Percentiles rank a stretch among this genome's conserved stretches.
Conservation (phyloP, 176 grass and related monocot species). For the Aegilops speltoides region DNA sequence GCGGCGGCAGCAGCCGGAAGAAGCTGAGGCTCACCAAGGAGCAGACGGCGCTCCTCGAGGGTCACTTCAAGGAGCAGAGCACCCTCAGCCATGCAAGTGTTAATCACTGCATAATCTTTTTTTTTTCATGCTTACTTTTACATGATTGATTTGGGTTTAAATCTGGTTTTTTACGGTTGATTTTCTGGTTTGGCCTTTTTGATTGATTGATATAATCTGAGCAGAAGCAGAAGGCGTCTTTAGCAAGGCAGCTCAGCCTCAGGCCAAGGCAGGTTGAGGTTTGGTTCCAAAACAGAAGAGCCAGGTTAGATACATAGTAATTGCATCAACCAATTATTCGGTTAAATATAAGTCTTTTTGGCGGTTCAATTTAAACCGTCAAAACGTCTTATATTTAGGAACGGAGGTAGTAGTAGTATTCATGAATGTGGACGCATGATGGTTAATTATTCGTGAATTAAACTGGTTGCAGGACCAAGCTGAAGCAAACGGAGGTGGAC, state of each 20-base stretch:
- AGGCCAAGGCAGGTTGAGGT: conserved; percentile 94
- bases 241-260: conserved; percentile 75
- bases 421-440: neutral
- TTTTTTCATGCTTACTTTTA: neutral
- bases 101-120: too few relatives aligned
- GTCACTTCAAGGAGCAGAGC: conserved; percentile 76
- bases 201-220: neutral
- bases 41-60: conserved; percentile 78
- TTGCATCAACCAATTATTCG: neutral
- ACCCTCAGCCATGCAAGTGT: conserved; percentile 69
- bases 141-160: neutral
- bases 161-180: neutral
- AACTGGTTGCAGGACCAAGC: conserved; percentile 57
- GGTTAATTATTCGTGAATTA: neutral
- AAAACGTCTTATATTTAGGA: too few relatives aligned
- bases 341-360: neutral
- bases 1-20: conserved; percentile 39
- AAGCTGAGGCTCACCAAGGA: conserved; percentile 87
- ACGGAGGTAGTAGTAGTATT: neutral
- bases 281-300: conserved; percentile 98
- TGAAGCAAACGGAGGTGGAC: conserved; percentile 85
- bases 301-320: conserved; percentile 50
- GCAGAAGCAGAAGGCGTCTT: conserved; percentile 78
- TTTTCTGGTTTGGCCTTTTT: neutral
- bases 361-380: too few relatives aligned